Evolutionary conservation across 2,329 filamentous ascomycete genomes (phyloP), one percentile per base, ranked within the genome.

Genomic region (Domatiomyces catenatus): DNA sequence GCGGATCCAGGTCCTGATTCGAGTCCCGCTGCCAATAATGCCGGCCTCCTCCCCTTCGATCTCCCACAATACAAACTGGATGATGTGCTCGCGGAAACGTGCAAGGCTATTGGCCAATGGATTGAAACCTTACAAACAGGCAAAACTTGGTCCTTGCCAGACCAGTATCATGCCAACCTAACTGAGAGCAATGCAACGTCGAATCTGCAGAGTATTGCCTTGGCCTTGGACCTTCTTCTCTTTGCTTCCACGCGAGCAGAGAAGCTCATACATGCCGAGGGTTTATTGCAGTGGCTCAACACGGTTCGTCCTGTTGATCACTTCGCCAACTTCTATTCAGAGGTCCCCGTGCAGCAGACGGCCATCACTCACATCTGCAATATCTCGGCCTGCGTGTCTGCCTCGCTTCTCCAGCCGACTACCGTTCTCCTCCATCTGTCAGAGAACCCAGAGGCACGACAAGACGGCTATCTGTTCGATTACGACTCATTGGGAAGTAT

Each of bases 241-340:
- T 44, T 58, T 20, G 48, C 28, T 17, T 32, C 52, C 15, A 24
- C 48, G 18, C 48, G 45, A 15, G 50, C 50, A 36, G 47, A 52
- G 3, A 42, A 36, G 4, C 46, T 44, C 8, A 36, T 46, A 5
- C 71, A 79, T 15, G 72, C 77, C 17, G 69, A 74, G 12, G 65
- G 80, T 5, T 72, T 88, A 17, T 69, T 77, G 42, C 72, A 77
- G 56, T 94, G 87, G 87, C 87, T 89, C 59, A 69, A 74, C n/a
- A 68, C 89, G 47, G 81, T 89, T 73, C 71, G 75, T 43, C 52
- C 48, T 10, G 47, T 54, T 15, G 54, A 45, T n/a, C 52, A 50
- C 46, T 58, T 58, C 32, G 36, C 28, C 24, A 18, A 54, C 8
- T 58, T 58, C 50, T 48, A 15, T 8, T 58, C 56, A 3, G 50